Evolutionary conservation across 306 rosid genomes (phyloP).

Genomic region (Prunus davidiana): DNA sequence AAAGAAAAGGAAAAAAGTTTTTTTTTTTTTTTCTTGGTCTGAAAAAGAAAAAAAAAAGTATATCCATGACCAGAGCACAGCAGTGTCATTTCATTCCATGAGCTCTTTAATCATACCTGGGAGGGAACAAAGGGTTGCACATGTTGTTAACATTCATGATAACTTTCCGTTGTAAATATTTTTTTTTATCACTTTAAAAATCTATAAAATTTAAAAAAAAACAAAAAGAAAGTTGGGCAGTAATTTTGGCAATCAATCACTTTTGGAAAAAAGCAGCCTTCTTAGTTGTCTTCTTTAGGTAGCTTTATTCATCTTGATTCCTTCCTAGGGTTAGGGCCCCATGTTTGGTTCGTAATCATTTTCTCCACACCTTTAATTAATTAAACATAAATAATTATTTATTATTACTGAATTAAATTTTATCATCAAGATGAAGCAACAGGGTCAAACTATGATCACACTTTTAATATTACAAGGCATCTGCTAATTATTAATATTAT

Average conservation of each 20-base stretch:
- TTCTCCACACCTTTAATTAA: constrained; percentile 13
- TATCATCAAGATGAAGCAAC: not conserved
- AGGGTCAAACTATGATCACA: too few relatives aligned
- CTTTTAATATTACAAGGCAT: too few relatives aligned
- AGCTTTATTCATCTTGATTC: not conserved
- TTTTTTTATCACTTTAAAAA: too few relatives aligned
- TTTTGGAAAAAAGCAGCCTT: constrained; percentile 5
- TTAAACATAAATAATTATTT: not conserved
- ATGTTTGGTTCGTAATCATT: constrained; percentile 20
- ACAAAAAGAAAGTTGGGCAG: not conserved
- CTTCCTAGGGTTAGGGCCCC: constrained; percentile 2
- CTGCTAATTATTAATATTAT: too few relatives aligned
- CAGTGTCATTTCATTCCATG: not conserved
- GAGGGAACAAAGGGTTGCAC: not conserved
- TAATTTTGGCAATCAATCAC: not conserved
- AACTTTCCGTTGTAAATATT: not conserved
- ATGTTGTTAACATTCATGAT: not conserved
- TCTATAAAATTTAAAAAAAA: too few relatives aligned
- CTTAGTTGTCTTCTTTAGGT: constrained; percentile 2
- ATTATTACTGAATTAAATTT: too few relatives aligned
- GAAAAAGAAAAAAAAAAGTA: not conserved
- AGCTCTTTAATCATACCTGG: not conserved
- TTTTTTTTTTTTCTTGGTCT: too few relatives aligned
- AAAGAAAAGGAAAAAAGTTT: not conserved
- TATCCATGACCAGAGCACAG: not conserved